Conservation (phyloP, 2,329 filamentous ascomycete genomes). For the Aspergillus sergii region DNA sequence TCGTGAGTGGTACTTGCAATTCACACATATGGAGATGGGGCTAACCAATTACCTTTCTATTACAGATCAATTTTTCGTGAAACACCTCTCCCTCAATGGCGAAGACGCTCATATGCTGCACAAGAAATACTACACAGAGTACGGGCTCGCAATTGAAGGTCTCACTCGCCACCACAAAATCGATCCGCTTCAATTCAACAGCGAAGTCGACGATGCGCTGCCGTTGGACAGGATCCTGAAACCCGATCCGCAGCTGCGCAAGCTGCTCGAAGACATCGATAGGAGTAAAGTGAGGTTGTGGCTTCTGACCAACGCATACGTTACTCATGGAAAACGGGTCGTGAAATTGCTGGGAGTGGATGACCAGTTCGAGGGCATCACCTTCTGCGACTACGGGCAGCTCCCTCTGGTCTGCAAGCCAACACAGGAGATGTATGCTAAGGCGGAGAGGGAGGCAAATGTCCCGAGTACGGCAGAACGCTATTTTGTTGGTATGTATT, state of each 20-base stretch:
- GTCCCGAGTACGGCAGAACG: slow-evolving; percentile 70
- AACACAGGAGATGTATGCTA: slow-evolving; percentile 76
- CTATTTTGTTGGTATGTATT: slow-evolving; percentile 81
- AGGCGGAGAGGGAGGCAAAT: slow-evolving; percentile 84
- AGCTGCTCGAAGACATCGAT: slow-evolving; percentile 81
- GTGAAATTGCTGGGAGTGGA: slow-evolving; percentile 79
- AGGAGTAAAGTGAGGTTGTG: slow-evolving; percentile 80
- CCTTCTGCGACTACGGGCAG: slow-evolving; percentile 84
- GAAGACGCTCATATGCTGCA: slow-evolving; percentile 86
- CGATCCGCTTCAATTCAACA: slow-evolving; percentile 91
- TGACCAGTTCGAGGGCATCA: slow-evolving; percentile 91
- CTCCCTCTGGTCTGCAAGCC: slow-evolving; percentile 85
- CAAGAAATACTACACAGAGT: slow-evolving; percentile 89
- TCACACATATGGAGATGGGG: slow-evolving; percentile 35
- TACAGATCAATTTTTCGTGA: slow-evolving; percentile 61
- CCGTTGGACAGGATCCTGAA: slow-evolving; percentile 83
- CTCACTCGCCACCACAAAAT: slow-evolving; percentile 93
- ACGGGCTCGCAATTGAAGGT: slow-evolving; percentile 95
- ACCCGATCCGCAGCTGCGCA: slow-evolving; percentile 72
- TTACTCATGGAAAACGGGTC: slow-evolving; percentile 83
- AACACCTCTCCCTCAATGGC: slow-evolving; percentile 71
- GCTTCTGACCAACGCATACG: slow-evolving; percentile 96
- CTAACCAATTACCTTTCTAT: slow-evolving; percentile 28
- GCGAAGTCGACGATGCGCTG: slow-evolving; percentile 90
- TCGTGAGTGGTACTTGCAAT: slow-evolving; percentile 46